A percentile compares a stretch with the other conserved stretches of the same genome.
Evolutionary conservation across 192 early-diverging fungal genomes (phyloP).

Genomic region (Linnemannia schmuckeri): DNA sequence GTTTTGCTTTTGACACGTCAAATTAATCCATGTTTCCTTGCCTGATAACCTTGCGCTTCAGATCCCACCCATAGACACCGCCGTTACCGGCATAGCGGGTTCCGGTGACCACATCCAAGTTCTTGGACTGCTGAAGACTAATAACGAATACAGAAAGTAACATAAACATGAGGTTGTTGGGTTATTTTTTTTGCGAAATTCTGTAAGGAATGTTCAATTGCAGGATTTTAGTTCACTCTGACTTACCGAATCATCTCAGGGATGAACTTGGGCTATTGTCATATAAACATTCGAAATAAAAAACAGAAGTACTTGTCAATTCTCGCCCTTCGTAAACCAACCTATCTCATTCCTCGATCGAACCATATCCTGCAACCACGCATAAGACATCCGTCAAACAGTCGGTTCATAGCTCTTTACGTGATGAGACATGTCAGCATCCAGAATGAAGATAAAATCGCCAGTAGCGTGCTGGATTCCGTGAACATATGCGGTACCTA

Average conservation of each 20-base stretch:
- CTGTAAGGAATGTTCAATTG: not conserved
- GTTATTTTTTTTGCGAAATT: not conserved
- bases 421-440: constrained; percentile 99
- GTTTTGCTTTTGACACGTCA: not conserved
- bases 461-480: constrained; percentile 95
- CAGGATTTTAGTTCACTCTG: not conserved
- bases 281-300: constrained; percentile 10
- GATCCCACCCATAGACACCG: constrained; percentile 98
- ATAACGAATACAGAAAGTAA: constrained; percentile 1
- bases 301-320: not conserved
- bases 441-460: constrained; percentile 97
- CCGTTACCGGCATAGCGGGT: constrained; percentile 91
- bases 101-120: constrained; percentile 95
- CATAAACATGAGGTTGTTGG: not conserved
- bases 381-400: not conserved
- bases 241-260: constrained; percentile 89
- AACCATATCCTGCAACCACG: not conserved
- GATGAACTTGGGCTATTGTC: constrained; percentile 91
- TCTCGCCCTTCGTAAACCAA: not conserved
- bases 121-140: constrained; percentile 82
- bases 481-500: constrained; percentile 94
- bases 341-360: not conserved
- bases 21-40: constrained; percentile 14
- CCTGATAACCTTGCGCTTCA: constrained; percentile 95
- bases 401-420: constrained; percentile 59